phyloP scores from a whole-genome alignment of 805 yeast genomes.

The Starmerella stigmatis region DNA sequence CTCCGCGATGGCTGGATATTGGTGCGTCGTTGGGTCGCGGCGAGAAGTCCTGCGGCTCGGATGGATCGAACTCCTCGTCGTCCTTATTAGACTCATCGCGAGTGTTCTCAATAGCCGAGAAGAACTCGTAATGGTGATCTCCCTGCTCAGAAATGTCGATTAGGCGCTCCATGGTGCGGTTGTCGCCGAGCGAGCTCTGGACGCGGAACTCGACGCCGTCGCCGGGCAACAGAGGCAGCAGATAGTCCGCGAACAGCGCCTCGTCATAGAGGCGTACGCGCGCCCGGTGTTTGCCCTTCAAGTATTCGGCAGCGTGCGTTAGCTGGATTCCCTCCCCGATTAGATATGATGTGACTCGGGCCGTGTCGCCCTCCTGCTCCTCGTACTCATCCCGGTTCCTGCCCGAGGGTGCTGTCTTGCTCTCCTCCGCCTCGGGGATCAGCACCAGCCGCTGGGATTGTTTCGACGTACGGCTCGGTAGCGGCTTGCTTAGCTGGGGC shows the following conservation, averaged over 20 bases:
- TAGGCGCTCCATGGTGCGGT: slow-evolving; percentile 56
- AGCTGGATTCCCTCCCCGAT: slow-evolving; percentile 75
- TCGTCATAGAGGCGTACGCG: slow-evolving; percentile 84
- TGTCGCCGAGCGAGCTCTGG: slow-evolving; percentile 31
- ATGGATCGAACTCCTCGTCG: slow-evolving; percentile 61
- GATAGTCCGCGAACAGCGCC: slow-evolving; percentile 82
- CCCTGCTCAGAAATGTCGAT: slow-evolving; percentile 74
- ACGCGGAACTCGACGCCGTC: slow-evolving; percentile 32
- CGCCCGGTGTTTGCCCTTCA: slow-evolving; percentile 64
- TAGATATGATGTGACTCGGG: slow-evolving; percentile 85
- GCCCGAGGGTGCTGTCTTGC: background rate
- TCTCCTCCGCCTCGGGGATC: slow-evolving; percentile 34
- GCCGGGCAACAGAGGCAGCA: slow-evolving; percentile 79
- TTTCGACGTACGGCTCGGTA: slow-evolving; percentile 58
- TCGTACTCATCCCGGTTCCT: background rate
- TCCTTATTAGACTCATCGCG: slow-evolving; percentile 4
- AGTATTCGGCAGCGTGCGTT: slow-evolving; percentile 49
- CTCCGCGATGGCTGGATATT: background rate
- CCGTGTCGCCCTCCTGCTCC: slow-evolving; percentile 43
- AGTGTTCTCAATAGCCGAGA: slow-evolving; percentile 34
- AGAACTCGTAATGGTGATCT: slow-evolving; percentile 87
- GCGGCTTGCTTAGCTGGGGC: slow-evolving; percentile 26
- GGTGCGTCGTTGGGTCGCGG: slow-evolving; percentile 23
- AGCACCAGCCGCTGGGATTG: slow-evolving; percentile 76
- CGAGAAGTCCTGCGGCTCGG: slow-evolving; percentile 85